Base-by-base conservation (phyloP, 139 green algal species). In the Edaphochlamys debaryana region DNA sequence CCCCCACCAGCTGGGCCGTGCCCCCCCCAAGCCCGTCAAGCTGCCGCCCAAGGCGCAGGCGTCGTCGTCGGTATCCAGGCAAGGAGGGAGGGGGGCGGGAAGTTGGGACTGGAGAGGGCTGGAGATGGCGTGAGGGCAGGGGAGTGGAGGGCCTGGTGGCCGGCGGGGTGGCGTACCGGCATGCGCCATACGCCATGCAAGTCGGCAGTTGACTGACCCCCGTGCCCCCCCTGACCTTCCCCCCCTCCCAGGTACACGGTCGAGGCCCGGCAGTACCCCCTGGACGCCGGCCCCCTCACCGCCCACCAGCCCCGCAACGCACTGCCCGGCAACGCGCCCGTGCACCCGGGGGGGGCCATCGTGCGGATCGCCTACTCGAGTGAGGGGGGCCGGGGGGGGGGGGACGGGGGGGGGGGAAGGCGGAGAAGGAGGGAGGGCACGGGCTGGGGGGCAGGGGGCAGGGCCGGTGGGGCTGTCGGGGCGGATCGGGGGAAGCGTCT, bases 361-460 rank as follows among this genome's bases (percentile, higher is more conserved):
- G 56, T 87, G 68, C 17, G 75, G 36, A 34, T 87, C 0, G 68
- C 50, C 2, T 91, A 82, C 84, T 89, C 79, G 76, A 77, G 84
- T 88, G 71, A 8, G 81, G 40, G 15, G 15, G 22, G 2, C n/a
- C n/a, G n/a, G 71, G 2, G 81, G 40, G 15, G 1, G 36, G 54
- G 54, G 54, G 22, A 63, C 22, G 54, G 54, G 54, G 34, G 5
- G 9, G 9, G 70, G 60, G 45, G 70, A 38, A 45, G n/a, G n/a
- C n/a, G n/a, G n/a, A n/a, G n/a, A n/a, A n/a, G n/a, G n/a, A n/a
- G n/a, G n/a, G n/a, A n/a, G n/a, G n/a, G n/a, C n/a, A n/a, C n/a
- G 66, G 27, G 68, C 3, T 48, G 67, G 13, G 20, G 25, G 7
- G n/a, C 42, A 41, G 30, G 41, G n/a, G 68, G 68, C 19, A 17